Conservation (phyloP, 2,329 filamentous ascomycete species). For the Coniochaeta prunicola region DNA sequence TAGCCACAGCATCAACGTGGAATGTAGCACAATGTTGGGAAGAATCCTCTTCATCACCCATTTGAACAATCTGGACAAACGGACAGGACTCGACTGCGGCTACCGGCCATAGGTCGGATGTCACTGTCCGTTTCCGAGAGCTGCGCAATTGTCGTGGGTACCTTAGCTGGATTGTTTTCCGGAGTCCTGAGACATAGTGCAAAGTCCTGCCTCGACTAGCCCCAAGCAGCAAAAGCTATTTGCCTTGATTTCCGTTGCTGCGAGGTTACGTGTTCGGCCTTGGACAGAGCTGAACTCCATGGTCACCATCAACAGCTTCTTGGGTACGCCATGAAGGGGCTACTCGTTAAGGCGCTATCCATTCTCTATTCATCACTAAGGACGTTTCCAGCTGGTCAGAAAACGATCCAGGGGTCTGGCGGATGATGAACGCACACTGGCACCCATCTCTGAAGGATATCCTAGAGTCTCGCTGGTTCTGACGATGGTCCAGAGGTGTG, state of each 20-base stretch:
- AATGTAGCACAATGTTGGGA: neutral
- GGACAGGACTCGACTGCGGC: neutral
- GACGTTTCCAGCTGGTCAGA: too few species aligned
- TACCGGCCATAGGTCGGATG: neutral
- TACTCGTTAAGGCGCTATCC: too few species aligned
- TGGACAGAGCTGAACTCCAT: neutral
- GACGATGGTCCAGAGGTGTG: neutral
- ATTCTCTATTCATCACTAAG: too few species aligned
- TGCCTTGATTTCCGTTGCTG: neutral
- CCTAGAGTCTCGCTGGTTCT: too few species aligned
- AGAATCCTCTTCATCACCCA: neutral
- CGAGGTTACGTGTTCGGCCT: too few species aligned
- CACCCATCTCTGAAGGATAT: too few species aligned
- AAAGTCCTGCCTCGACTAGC: neutral
- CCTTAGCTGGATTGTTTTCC: too few species aligned
- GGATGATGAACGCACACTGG: too few species aligned
- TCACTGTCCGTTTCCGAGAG: neutral
- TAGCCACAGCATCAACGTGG: neutral
- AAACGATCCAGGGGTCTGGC: too few species aligned
- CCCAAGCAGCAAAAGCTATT: neutral
- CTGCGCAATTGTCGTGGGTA: neutral
- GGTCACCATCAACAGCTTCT: neutral
- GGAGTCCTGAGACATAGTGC: neutral
- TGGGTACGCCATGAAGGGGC: too few species aligned
- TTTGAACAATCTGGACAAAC: neutral